phyloP scores from a whole-genome alignment of 140 eudicot genomes.

The Senecio squalidus region DNA sequence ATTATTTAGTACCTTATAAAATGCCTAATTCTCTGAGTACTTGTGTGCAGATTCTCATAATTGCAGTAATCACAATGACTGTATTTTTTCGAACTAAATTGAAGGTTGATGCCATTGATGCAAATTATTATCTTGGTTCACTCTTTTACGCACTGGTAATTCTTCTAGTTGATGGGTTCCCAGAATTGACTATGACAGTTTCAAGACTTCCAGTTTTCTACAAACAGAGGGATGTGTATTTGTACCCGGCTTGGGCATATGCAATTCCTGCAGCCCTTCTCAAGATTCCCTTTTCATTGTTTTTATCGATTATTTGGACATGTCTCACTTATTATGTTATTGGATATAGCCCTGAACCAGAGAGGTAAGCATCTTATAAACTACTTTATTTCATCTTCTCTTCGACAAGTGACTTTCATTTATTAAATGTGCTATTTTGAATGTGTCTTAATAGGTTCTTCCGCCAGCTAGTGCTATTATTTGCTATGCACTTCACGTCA shows the following conservation, averaged over 20 bases:
- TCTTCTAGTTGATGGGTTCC: slow-evolving; percentile 59
- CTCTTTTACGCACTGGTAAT: slow-evolving; percentile 43
- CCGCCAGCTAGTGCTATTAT: slow-evolving; percentile 41
- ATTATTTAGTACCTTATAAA: not conserved
- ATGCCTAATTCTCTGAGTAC: not conserved
- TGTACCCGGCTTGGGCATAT: slow-evolving; percentile 77
- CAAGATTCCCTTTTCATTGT: slow-evolving; percentile 50
- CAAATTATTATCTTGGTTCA: slow-evolving; percentile 52
- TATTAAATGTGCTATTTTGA: not conserved
- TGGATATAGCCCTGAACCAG: slow-evolving; percentile 58
- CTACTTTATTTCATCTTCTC: not conserved
- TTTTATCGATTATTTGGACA: slow-evolving; percentile 51
- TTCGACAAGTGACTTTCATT: not conserved
- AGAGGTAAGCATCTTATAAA: slow-evolving; percentile 37
- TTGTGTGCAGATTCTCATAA: slow-evolving; percentile 49
- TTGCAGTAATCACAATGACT: slow-evolving; percentile 58
- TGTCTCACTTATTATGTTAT: slow-evolving; percentile 54
- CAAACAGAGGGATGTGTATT: slow-evolving; percentile 63
- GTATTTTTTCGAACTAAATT: slow-evolving; percentile 46
- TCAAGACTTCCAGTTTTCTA: slow-evolving; percentile 59
- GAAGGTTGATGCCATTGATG: slow-evolving; percentile 43
- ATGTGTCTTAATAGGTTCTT: slow-evolving; percentile 46
- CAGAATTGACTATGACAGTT: slow-evolving; percentile 52
- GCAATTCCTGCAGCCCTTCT: slow-evolving; percentile 58
- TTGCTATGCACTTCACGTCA: slow-evolving; percentile 43